Base-by-base conservation (phyloP, 768 basidiomycete species). In the Rhizopogon sp. region DNA sequence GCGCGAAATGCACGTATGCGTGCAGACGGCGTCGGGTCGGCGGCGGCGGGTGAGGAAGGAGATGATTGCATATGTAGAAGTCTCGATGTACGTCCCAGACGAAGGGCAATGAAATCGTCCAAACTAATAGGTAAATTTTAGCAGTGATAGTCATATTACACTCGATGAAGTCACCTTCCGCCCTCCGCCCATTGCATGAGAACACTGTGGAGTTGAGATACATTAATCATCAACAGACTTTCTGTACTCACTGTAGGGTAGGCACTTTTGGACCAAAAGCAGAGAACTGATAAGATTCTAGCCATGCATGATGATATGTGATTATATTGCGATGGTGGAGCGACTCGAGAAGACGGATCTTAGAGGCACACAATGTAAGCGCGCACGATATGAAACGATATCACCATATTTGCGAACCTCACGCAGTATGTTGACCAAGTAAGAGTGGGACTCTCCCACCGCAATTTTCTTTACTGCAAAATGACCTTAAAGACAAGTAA, bases 381-480 rank as follows among this genome's bases (percentile, higher is more conserved):
- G 46, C 5, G 17, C 33, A 47, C 16, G 31, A 46, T 9, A 31
- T 17, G 13, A 35, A 17, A 47, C 17, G 7, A 5, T 47, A 47
- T 47, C 33, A 13, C 31, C 13, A 22, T 37, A 43, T n/a, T 42
- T 41, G 58, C 74, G 45, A 43, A 80, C 85, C 75, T 95, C 93
- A 43, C 83, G 82, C 39, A 95, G 74, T 53, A 90, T 93, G 47
- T 84, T 85, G 40, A 93, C 72, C 6, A 96, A 76, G 72, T 95
- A 95, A 2, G 85, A 78, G 60, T 93, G 89, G 0, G 92, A 95
- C 64, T 91, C 84, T 46, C 94, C 94, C 0, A 98, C 90, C 0
- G 96, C 93, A 20, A 98, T 93, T 69, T 97, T 98, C 74, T 98
- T 98, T 45, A 97, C 90, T 0, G 95, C 95, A 67, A 95, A 97